phyloP scores from a whole-genome alignment of 176 grass and related monocot species.

The Guadua angustifolia region DNA sequence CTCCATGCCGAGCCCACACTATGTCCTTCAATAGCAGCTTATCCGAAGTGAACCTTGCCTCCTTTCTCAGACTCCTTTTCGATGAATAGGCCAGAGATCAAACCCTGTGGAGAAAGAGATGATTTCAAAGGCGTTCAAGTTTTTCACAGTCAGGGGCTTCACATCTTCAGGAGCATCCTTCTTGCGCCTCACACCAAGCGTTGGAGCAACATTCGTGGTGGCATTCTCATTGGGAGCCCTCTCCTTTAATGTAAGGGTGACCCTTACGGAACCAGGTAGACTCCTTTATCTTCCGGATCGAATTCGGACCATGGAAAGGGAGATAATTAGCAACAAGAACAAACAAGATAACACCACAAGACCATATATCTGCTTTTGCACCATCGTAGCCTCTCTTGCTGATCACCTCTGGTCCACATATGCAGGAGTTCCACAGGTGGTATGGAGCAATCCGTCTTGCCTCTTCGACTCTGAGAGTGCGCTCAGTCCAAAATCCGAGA shows the following conservation, averaged over 20 bases:
- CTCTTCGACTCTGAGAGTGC: conserved; percentile 61
- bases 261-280: conserved; percentile 82
- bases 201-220: neutral
- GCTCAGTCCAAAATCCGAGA: conserved; percentile 72
- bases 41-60: conserved; percentile 72
- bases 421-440: conserved; percentile 78
- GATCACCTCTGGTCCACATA: conserved; percentile 94
- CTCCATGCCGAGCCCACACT: conserved; percentile 71
- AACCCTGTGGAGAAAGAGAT: conserved; percentile 77
- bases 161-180: conserved; percentile 43
- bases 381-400: conserved; percentile 72
- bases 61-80: conserved; percentile 50
- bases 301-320: conserved; percentile 75
- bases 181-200: conserved; percentile 27
- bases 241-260: conserved; percentile 40
- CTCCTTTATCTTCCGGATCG: conserved; percentile 73
- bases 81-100: conserved; percentile 74
- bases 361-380: conserved; percentile 86
- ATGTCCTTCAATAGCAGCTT: conserved; percentile 78
- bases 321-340: conserved; percentile 73
- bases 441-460: conserved; percentile 77
- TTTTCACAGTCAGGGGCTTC: conserved; percentile 43
- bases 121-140: conserved; percentile 85
- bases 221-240: conserved; percentile 34
- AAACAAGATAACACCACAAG: conserved; percentile 84